A percentile compares a stretch with the other conserved stretches of the same genome.
Evolutionary conservation across 345 rosid genomes (phyloP).

Genomic region (Combretum micranthum): DNA sequence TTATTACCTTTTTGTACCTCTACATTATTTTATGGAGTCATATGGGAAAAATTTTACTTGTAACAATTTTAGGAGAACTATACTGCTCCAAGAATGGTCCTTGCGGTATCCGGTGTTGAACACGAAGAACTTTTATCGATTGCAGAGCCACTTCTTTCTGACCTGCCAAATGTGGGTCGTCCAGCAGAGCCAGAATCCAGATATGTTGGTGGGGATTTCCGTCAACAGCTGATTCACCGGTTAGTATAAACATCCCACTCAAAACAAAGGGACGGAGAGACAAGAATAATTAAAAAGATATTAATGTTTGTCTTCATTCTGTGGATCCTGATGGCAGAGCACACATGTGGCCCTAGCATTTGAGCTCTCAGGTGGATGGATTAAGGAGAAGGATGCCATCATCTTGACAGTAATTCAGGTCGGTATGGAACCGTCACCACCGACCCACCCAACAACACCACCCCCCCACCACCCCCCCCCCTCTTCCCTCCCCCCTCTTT

Average conservation of each 20-base stretch:
- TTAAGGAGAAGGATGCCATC: constrained; percentile 65
- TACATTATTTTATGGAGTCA: background rate
- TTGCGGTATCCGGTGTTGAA: constrained; percentile 85
- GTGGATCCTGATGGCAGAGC: constrained; percentile 12
- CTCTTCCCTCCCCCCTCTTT: too few relatives aligned
- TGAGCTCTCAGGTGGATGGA: constrained; percentile 90
- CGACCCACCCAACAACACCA: too few relatives aligned
- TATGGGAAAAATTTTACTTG: constrained; percentile 6
- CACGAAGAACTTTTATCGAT: constrained; percentile 67
- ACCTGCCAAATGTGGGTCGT: constrained; percentile 44
- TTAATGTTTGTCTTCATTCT: background rate
- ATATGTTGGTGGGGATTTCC: constrained; percentile 86
- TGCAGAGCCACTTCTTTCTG: constrained; percentile 80
- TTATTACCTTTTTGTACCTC: background rate
- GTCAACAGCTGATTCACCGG: constrained; percentile 77
- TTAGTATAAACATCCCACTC: constrained; percentile 18
- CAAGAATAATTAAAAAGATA: background rate
- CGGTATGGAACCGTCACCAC: background rate
- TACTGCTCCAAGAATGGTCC: constrained; percentile 72
- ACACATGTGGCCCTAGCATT: constrained; percentile 90
- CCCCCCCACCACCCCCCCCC: too few relatives aligned
- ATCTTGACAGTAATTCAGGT: constrained; percentile 87
- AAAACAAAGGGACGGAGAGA: background rate
- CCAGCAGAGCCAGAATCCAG: constrained; percentile 54
- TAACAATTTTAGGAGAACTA: constrained; percentile 59